phyloP scores from a whole-genome alignment of 2,329 filamentous ascomycete genomes.

The Thelonectria blattea region DNA sequence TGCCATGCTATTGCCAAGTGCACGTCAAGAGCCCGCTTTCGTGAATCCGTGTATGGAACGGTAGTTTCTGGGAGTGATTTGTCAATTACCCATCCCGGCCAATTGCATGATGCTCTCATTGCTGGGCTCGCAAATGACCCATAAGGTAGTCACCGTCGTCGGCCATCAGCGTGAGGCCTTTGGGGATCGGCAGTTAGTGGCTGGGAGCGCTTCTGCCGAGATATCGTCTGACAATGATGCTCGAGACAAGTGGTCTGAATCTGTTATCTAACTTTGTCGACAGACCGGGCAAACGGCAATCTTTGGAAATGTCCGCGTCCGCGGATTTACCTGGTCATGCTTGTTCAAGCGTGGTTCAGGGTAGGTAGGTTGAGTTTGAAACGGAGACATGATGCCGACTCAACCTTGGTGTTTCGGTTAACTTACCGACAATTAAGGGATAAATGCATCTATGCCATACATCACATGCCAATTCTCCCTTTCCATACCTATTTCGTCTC shows the following conservation, averaged over 20 bases:
- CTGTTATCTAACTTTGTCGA: too few relatives aligned
- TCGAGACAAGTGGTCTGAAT: too few relatives aligned
- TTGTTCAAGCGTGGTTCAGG: too few relatives aligned
- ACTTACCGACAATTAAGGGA: too few relatives aligned
- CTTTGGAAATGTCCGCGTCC: too few relatives aligned
- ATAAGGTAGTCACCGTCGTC: conserved; percentile 63
- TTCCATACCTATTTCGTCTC: too few relatives aligned
- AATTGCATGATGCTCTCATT: background rate
- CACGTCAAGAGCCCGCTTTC: conserved; percentile 52
- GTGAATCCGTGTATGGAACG: conserved; percentile 56
- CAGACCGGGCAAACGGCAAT: too few relatives aligned
- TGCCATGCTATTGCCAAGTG: conserved; percentile 58
- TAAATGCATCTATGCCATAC: background rate
- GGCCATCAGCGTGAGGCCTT: conserved; percentile 58
- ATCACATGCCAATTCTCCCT: background rate
- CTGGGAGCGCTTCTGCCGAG: too few relatives aligned
- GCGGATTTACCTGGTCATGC: too few relatives aligned
- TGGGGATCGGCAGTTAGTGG: conserved; percentile 6
- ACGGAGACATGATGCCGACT: too few relatives aligned
- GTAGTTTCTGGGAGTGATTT: conserved; percentile 50
- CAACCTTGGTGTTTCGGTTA: background rate
- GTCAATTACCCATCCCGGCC: background rate
- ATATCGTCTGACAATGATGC: too few relatives aligned
- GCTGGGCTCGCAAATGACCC: conserved; percentile 42
- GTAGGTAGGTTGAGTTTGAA: too few relatives aligned